Evolutionary conservation across 352 stramenopile genomes (phyloP).

Genomic region (Pythium inflatum): DNA sequence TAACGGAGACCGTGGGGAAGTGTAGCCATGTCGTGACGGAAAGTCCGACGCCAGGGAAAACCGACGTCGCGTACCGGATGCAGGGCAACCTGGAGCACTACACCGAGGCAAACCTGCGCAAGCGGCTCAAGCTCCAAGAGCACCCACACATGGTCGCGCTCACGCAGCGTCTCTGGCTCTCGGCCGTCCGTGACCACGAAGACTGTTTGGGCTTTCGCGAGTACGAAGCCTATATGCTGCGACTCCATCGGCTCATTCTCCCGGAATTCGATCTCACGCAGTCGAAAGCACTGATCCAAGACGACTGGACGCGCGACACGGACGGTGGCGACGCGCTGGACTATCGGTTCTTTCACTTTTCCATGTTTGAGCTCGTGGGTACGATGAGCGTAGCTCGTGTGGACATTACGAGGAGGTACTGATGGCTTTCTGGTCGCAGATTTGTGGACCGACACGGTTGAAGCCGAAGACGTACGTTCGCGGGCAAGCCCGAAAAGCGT

Average conservation of each 20-base stretch:
- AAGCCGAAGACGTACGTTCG: slow-evolving; percentile 54
- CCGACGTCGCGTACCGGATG: slow-evolving; percentile 58
- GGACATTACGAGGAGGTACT: no score
- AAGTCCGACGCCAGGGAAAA: slow-evolving; percentile 24
- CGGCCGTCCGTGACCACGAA: slow-evolving; percentile 37
- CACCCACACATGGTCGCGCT: slow-evolving; percentile 71
- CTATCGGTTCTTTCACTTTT: slow-evolving; percentile 79
- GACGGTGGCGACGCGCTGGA: slow-evolving; percentile 54
- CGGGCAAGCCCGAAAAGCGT: neutral
- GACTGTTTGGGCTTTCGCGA: slow-evolving; percentile 46
- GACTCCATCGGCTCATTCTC: slow-evolving; percentile 75
- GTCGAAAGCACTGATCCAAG: slow-evolving; percentile 65
- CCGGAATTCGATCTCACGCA: slow-evolving; percentile 70
- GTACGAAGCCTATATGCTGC: slow-evolving; percentile 77
- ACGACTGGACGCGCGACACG: slow-evolving; percentile 74
- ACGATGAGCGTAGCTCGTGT: slow-evolving; percentile 5
- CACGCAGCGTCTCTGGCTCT: slow-evolving; percentile 73
- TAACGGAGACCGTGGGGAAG: no score
- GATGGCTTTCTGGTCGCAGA: no score
- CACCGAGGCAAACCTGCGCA: slow-evolving; percentile 74
- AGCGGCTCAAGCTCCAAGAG: slow-evolving; percentile 59
- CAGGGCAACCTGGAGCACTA: slow-evolving; percentile 81
- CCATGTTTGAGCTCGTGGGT: slow-evolving; percentile 85
- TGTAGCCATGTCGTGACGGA: slow-evolving; percentile 66
- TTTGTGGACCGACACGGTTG: slow-evolving; percentile 70